Evolutionary conservation across 1,139 yeast species (phyloP).

Genomic region (Martiniozyma asiatica): DNA sequence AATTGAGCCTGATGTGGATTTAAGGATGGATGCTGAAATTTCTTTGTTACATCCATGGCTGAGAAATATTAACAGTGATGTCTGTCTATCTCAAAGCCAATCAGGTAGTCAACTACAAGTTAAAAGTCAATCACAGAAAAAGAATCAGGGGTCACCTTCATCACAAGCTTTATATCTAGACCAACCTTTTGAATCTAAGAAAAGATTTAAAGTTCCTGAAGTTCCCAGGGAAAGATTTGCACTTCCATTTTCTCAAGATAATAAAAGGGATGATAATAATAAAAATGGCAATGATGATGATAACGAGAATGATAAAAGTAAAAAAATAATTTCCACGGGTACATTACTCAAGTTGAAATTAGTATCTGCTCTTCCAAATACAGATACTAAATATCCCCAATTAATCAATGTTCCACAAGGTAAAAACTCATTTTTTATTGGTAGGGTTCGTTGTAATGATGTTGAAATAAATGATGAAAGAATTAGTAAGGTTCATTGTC

Average conservation of each 20-base stretch:
- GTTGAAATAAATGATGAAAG: slow-evolving; percentile 55
- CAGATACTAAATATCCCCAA: slow-evolving; percentile 1
- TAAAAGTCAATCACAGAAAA: slow-evolving; percentile 3
- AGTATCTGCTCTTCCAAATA: neutral
- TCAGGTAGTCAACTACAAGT: slow-evolving; percentile 26
- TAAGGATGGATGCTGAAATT: slow-evolving; percentile 56
- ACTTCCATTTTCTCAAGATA: too few relatives aligned
- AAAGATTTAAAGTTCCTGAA: too few relatives aligned
- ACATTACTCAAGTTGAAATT: slow-evolving; percentile 4
- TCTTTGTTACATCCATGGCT: slow-evolving; percentile 71
- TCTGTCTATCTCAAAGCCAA: slow-evolving; percentile 60
- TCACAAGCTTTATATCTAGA: too few relatives aligned
- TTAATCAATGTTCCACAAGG: slow-evolving; percentile 52
- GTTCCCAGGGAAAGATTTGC: too few relatives aligned
- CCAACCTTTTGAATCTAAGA: too few relatives aligned
- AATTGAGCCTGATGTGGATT: slow-evolving; percentile 61
- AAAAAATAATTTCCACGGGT: too few relatives aligned
- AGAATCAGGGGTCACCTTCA: too few relatives aligned
- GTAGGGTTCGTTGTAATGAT: slow-evolving; percentile 45
- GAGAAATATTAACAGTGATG: slow-evolving; percentile 26
- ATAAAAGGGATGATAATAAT: too few relatives aligned
- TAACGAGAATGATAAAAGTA: too few relatives aligned
- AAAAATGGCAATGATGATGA: too few relatives aligned
- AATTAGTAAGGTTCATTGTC: slow-evolving; percentile 76
- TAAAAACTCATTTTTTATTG: slow-evolving; percentile 49